Conservation (phyloP, 176 grass and related monocot genomes). For the Pontederia paniculata region DNA sequence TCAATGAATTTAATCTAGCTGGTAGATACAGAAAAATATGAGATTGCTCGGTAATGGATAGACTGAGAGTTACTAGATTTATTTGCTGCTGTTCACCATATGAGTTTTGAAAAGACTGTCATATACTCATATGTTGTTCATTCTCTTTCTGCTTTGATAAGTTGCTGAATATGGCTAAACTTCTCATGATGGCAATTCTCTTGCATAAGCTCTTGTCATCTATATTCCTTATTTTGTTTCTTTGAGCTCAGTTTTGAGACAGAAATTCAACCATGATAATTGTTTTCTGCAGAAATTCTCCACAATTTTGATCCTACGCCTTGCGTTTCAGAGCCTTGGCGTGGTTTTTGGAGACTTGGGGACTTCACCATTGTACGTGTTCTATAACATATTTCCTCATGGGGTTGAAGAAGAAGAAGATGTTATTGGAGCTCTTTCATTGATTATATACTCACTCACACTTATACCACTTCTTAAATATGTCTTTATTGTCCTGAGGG, state of each 20-base stretch:
- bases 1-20: too few relatives aligned
- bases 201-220: too few relatives aligned
- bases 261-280: background rate
- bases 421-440: slow-evolving; percentile 89
- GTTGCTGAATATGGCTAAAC: too few relatives aligned
- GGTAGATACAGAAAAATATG: too few relatives aligned
- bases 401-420: slow-evolving; percentile 80
- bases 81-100: too few relatives aligned
- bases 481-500: slow-evolving; percentile 81
- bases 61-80: too few relatives aligned
- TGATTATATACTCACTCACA: slow-evolving; percentile 98
- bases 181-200: too few relatives aligned
- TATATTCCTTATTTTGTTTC: background rate
- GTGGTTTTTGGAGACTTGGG: slow-evolving; percentile 98
- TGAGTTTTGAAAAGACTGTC: too few relatives aligned
- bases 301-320: slow-evolving; percentile 41
- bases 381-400: slow-evolving; percentile 76
- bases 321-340: slow-evolving; percentile 95
- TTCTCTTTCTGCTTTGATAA: too few relatives aligned
- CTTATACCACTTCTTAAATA: slow-evolving; percentile 88
- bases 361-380: slow-evolving; percentile 88
- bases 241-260: background rate
- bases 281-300: slow-evolving; percentile 66
- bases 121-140: too few relatives aligned
- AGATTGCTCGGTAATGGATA: too few relatives aligned